These are phyloP conservation scores for Chaetomium sp. DNA, from an alignment of 2,329 filamentous ascomycete species.

Conservation along the genomic window DNA sequence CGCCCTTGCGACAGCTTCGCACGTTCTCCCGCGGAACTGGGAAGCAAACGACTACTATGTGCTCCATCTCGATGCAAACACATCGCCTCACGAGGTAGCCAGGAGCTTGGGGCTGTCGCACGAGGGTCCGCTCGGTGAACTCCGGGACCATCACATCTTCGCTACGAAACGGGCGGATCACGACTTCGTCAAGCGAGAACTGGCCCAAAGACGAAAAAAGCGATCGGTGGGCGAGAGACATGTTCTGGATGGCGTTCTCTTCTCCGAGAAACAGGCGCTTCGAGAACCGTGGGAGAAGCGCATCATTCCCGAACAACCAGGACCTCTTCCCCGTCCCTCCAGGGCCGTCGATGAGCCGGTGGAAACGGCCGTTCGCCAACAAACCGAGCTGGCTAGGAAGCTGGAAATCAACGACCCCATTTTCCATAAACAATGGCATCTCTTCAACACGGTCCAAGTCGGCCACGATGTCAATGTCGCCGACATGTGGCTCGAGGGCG, in stretches of 20 bases:
- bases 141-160: slow-evolving; percentile 84
- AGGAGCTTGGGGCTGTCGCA: slow-evolving; percentile 72
- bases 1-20: slow-evolving; percentile 53
- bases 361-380: slow-evolving; percentile 55
- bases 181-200: slow-evolving; percentile 59
- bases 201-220: slow-evolving; percentile 63
- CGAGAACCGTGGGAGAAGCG: slow-evolving; percentile 58
- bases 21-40: slow-evolving; percentile 67
- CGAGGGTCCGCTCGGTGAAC: slow-evolving; percentile 77
- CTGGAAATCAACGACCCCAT: slow-evolving; percentile 87
- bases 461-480: slow-evolving; percentile 98
- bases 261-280: slow-evolving; percentile 72
- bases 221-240: slow-evolving; percentile 56
- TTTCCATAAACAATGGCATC: slow-evolving; percentile 93
- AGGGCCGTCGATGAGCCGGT: slow-evolving; percentile 38
- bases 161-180: slow-evolving; percentile 65
- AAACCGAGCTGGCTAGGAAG: slow-evolving; percentile 61
- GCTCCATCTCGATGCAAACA: slow-evolving; percentile 71
- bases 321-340: slow-evolving; percentile 32
- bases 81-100: slow-evolving; percentile 70
- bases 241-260: slow-evolving; percentile 71
- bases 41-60: slow-evolving; percentile 89
- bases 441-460: slow-evolving; percentile 77
- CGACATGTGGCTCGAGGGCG: slow-evolving; percentile 84
- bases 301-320: slow-evolving; percentile 46